Evolutionary conservation across 768 basidiomycete genomes (phyloP).

Genomic region (Boletus barrowsii): DNA sequence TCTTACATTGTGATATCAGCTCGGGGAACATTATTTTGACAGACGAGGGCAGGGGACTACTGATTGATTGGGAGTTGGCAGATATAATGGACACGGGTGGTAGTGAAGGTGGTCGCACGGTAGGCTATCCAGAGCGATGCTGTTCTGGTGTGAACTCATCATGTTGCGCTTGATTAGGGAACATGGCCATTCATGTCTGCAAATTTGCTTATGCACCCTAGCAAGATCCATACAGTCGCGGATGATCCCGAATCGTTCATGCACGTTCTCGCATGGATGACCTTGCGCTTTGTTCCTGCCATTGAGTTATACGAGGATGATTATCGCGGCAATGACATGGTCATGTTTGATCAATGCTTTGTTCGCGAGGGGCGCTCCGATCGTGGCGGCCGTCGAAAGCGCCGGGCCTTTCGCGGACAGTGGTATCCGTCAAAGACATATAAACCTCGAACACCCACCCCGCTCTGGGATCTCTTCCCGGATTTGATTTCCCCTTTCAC

Average conservation of each 20-base stretch:
- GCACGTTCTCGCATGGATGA: no score
- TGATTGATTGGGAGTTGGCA: background rate
- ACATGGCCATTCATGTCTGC: background rate
- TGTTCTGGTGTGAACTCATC: background rate
- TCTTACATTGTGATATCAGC: background rate
- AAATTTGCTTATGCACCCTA: background rate
- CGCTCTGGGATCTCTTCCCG: no score
- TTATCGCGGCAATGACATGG: no score
- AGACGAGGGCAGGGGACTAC: background rate
- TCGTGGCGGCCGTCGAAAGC: no score
- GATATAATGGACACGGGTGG: background rate
- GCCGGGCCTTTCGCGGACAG: no score
- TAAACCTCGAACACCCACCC: no score
- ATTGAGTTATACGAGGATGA: no score
- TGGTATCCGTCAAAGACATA: no score
- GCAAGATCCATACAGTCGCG: background rate
- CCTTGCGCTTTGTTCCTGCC: no score
- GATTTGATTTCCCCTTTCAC: no score
- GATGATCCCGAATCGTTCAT: background rate
- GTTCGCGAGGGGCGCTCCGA: no score
- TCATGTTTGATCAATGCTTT: no score
- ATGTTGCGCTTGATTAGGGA: background rate
- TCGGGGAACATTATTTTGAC: background rate
- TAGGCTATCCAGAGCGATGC: background rate
- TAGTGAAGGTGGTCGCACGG: background rate